These are phyloP conservation scores for Kwoniella dendrophila DNA, from an alignment of 768 basidiomycete genomes.

Conservation along the genomic window DNA sequence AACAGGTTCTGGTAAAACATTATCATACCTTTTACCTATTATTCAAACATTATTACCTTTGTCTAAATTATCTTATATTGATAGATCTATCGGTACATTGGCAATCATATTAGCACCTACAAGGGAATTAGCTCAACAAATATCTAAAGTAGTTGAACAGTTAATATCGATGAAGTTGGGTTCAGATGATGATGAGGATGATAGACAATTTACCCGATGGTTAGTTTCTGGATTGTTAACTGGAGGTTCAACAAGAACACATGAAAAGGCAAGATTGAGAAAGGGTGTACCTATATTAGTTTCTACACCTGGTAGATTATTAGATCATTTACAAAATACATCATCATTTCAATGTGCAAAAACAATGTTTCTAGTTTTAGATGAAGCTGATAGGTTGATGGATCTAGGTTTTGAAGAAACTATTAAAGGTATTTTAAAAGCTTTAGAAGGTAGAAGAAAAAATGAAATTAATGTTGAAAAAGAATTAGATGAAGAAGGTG, in stretches of 20 bases:
- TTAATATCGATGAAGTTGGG: slow-evolving; percentile 73
- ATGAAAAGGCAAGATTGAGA: slow-evolving; percentile 92
- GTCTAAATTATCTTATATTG: slow-evolving; percentile 86
- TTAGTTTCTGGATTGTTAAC: slow-evolving; percentile 89
- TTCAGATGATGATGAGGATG: slow-evolving; percentile 56
- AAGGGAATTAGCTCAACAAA: slow-evolving; percentile 93
- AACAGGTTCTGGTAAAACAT: slow-evolving; percentile 94
- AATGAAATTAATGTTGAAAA: slow-evolving; percentile 67
- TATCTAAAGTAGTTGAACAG: slow-evolving; percentile 87
- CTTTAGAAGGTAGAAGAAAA: slow-evolving; percentile 77
- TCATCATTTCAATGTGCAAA: slow-evolving; percentile 89
- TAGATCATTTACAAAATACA: slow-evolving; percentile 96
- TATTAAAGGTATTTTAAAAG: slow-evolving; percentile 82
- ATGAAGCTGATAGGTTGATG: slow-evolving; percentile 97
- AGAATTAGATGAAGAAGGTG: slow-evolving; percentile 55
- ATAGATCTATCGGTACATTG: slow-evolving; percentile 89
- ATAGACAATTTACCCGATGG: slow-evolving; percentile 67
- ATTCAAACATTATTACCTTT: slow-evolving; percentile 91
- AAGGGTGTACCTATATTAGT: slow-evolving; percentile 96
- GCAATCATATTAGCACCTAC: slow-evolving; percentile 94
- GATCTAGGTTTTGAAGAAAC: slow-evolving; percentile 97
- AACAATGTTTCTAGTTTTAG: slow-evolving; percentile 92
- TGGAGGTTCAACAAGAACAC: slow-evolving; percentile 88
- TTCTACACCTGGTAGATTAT: slow-evolving; percentile 87
- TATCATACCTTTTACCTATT: slow-evolving; percentile 90